A percentile compares a stretch with the other conserved stretches of the same genome.
Evolutionary conservation across 2,329 filamentous ascomycete species (phyloP).

Genomic region (Neopestalotiopsis clavispora): DNA sequence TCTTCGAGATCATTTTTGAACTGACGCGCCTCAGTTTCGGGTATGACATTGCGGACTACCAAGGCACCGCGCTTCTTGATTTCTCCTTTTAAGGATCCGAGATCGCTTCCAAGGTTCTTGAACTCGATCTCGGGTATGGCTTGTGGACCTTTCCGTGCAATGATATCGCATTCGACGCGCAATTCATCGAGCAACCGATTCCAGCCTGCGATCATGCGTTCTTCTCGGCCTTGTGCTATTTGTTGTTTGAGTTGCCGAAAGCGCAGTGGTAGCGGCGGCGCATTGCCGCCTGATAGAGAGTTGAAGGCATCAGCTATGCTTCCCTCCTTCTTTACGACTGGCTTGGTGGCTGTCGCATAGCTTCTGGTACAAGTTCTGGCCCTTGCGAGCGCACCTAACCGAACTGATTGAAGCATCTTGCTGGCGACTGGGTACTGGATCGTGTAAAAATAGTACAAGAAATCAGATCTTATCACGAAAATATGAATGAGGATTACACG

Average conservation of each 20-base stretch:
- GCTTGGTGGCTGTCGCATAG: not conserved
- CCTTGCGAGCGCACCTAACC: too few species aligned
- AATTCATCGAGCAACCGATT: conserved; percentile 50
- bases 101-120: conserved; percentile 43
- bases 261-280: conserved; percentile 54
- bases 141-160: conserved; percentile 48
- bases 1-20: conserved; percentile 69
- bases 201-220: conserved; percentile 53
- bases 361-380: too few species aligned
- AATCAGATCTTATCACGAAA: too few species aligned
- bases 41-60: conserved; percentile 70
- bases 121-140: conserved; percentile 61
- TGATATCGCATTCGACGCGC: conserved; percentile 49
- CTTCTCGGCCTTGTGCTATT: conserved; percentile 55
- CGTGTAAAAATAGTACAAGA: too few species aligned
- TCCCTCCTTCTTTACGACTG: conserved; percentile 54
- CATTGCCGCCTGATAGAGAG: conserved; percentile 56
- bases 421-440: too few species aligned
- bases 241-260: conserved; percentile 62
- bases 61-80: conserved; percentile 65
- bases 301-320: conserved; percentile 68
- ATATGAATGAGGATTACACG: too few species aligned
- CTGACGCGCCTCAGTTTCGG: conserved; percentile 63
- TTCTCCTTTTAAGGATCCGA: conserved; percentile 46
- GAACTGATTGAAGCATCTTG: too few species aligned